Percentiles rank a stretch among this genome's conserved stretches.
Evolutionary conservation across 331 rosid genomes (phyloP).

Genomic region (Phaseolus coccineus): DNA sequence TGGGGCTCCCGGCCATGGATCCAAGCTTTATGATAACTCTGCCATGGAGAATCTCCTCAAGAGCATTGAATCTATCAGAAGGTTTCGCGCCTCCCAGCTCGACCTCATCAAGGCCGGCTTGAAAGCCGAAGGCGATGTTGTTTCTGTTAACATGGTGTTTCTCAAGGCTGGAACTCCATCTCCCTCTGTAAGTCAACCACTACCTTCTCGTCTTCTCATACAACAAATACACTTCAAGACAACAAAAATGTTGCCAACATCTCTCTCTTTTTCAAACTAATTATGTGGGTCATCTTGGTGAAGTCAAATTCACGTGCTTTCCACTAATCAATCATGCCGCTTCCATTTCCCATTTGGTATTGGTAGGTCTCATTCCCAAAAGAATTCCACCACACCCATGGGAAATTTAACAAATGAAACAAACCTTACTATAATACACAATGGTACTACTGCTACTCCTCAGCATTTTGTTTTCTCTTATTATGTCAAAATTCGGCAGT

Average conservation of each 20-base stretch:
- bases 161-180: conserved; percentile 91
- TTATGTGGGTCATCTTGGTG: background rate
- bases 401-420: too few relatives aligned
- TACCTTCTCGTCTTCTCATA: background rate
- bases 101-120: conserved; percentile 86
- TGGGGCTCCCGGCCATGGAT: conserved; percentile 97
- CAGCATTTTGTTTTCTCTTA: background rate
- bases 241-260: too few relatives aligned
- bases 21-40: conserved; percentile 89
- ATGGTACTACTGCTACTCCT: background rate
- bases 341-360: too few relatives aligned
- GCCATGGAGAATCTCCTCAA: conserved; percentile 92
- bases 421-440: too few relatives aligned
- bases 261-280: too few relatives aligned
- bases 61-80: conserved; percentile 82
- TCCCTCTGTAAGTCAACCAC: conserved; percentile 67
- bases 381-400: too few relatives aligned
- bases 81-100: conserved; percentile 83
- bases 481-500: background rate
- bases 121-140: conserved; percentile 84
- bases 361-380: too few relatives aligned
- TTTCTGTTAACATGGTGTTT: conserved; percentile 83
- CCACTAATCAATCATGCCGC: too few relatives aligned
- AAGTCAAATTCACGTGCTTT: too few relatives aligned
- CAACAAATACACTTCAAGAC: too few relatives aligned